Evolutionary conservation across 345 rosid genomes (phyloP).

Genomic region (Isatis tinctoria): DNA sequence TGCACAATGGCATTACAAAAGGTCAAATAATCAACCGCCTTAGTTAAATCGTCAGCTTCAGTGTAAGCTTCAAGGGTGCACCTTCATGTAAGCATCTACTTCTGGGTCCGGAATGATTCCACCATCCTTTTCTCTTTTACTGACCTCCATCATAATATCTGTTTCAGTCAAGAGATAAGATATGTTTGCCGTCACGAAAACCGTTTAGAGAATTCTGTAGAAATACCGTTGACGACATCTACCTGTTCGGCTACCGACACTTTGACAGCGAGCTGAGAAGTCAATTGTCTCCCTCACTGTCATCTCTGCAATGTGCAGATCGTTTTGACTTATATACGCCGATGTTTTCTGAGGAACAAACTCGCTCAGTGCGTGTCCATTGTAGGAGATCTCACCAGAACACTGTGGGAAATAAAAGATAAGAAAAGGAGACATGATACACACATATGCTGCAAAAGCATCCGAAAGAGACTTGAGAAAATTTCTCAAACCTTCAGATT

Average conservation of each 20-base stretch:
- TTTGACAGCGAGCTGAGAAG: constrained; percentile 56
- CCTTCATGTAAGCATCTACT: constrained; percentile 83
- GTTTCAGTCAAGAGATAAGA: constrained; percentile 6
- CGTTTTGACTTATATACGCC: constrained; percentile 51
- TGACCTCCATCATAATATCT: constrained; percentile 65
- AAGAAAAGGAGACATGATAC: not conserved
- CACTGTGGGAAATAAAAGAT: constrained; percentile 22
- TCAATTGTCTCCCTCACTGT: constrained; percentile 65
- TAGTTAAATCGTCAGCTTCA: not conserved
- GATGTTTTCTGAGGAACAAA: constrained; percentile 55
- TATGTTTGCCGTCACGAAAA: not conserved
- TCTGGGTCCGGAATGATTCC: constrained; percentile 84
- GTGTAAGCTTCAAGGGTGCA: not conserved
- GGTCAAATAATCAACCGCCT: not conserved
- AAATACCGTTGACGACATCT: not conserved
- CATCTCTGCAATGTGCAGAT: constrained; percentile 50
- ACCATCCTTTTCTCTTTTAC: constrained; percentile 72
- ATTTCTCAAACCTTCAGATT: constrained; percentile 46
- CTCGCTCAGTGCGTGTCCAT: constrained; percentile 40
- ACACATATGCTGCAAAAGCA: not conserved
- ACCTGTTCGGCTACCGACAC: constrained; percentile 51
- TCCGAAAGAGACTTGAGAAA: not conserved
- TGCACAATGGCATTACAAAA: constrained; percentile 13
- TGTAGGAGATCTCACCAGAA: constrained; percentile 42
- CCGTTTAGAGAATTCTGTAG: not conserved